Percentiles rank a stretch among this genome's conserved stretches.
Evolutionary conservation across 2,329 filamentous ascomycete species (phyloP).

Genomic region (Trichophyton benhamiae): DNA sequence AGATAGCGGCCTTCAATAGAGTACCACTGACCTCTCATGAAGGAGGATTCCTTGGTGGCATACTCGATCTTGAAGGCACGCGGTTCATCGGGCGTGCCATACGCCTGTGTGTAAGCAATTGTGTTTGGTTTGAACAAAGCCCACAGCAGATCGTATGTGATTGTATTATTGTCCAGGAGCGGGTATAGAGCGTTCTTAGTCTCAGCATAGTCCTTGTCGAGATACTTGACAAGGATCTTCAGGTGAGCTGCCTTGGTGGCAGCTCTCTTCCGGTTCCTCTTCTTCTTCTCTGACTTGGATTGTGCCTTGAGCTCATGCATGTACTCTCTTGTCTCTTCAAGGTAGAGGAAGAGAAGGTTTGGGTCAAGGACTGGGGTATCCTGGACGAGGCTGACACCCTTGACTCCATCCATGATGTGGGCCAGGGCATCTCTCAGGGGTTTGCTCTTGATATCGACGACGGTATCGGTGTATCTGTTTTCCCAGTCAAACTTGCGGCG

Average conservation of each 20-base stretch:
- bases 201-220: constrained; percentile 70
- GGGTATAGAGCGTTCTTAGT: constrained; percentile 70
- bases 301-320: constrained; percentile 54
- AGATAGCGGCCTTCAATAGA: constrained; percentile 62
- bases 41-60: constrained; percentile 55
- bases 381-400: constrained; percentile 66
- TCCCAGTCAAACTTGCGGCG: constrained; percentile 73
- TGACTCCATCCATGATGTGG: constrained; percentile 62
- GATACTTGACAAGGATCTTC: constrained; percentile 60
- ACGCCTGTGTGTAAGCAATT: constrained; percentile 63
- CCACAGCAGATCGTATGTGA: constrained; percentile 83
- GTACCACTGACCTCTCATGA: constrained; percentile 64
- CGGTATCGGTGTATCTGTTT: constrained; percentile 61
- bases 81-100: constrained; percentile 62
- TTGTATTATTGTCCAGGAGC: constrained; percentile 66
- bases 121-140: constrained; percentile 80
- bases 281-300: constrained; percentile 45
- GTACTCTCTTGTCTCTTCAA: constrained; percentile 59
- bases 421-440: constrained; percentile 57
- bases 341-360: constrained; percentile 61
- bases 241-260: constrained; percentile 37
- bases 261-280: constrained; percentile 28
- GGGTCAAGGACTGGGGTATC: constrained; percentile 63
- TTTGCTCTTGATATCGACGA: constrained; percentile 78
- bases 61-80: constrained; percentile 72